Base-by-base conservation (phyloP, 1,284 basidiomycete genomes). In the Meira nashicola region DNA sequence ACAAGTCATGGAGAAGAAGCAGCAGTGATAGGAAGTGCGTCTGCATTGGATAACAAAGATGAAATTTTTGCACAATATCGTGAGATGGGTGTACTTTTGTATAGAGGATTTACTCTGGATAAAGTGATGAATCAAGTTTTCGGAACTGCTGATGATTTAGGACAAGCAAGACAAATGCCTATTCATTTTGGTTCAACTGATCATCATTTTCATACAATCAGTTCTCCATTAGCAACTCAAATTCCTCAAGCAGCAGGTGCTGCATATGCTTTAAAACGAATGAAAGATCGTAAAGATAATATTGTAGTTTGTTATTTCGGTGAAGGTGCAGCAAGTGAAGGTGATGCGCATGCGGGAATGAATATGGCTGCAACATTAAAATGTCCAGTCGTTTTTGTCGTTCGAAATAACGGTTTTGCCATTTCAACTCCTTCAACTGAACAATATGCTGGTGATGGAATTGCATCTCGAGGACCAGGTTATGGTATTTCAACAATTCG, bases 201-300 rank as follows among this genome's bases (percentile, higher is more conserved):
- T 59, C 85, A 89, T 65, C 91, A 94, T 77, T 94, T 94, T 77
- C 90, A 93, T 79, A 91, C 89, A 33, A 93, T 96, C 64, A 94
- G 92, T 3, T 92, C 89, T 10, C 89, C 92, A 0, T 83, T 96
- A n/a, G 90, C 89, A 1, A 96, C 92, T 0, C 92, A 96, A 80
- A 92, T 96, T 65, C 93, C 92, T 0, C 92, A 95, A 80, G 93
- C 92, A 7, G 92, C 92, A 0, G 93, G 93, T 5, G 90, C 94
- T 4, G 92, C 85, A 0, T 95, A 89, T 76, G 90, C 92, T 1
- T 82, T 96, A 56, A 89, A 89, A 74, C 85, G 90, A 3, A 87
- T 87, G 62, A 88, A 89, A 0, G 81, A 80, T 40, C 83, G 91
- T 43, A 61, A 71, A 44, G 56, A 57, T 3, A 68, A 76, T 43